Conservation (phyloP, 768 basidiomycete genomes). For the Leccinellum rugosiceps region DNA sequence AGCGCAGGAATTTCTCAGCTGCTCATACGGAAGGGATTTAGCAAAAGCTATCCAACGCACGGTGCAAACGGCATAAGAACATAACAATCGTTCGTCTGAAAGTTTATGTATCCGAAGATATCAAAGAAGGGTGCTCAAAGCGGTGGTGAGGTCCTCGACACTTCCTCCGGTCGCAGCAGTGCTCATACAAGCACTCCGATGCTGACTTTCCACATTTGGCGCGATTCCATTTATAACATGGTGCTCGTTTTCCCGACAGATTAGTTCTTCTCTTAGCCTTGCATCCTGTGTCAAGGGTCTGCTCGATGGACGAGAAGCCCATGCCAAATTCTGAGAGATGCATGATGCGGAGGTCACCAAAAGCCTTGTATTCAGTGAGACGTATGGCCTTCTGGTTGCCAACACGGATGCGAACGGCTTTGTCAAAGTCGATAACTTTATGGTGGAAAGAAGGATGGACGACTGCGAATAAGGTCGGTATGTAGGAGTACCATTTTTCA, state of each 20-base stretch:
- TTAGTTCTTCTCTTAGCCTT: too few relatives aligned
- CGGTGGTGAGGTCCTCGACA: not conserved
- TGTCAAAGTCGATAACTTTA: not conserved
- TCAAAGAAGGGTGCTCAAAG: too few relatives aligned
- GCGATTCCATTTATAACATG: not conserved
- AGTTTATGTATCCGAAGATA: too few relatives aligned
- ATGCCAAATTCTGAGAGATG: not conserved
- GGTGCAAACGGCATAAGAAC: too few relatives aligned
- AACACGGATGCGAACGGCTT: not conserved
- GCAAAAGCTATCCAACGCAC: too few relatives aligned
- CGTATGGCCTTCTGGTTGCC: not conserved
- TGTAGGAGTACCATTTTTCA: not conserved
- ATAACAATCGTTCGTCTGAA: too few relatives aligned
- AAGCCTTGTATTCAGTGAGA: not conserved
- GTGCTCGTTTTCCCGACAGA: not conserved
- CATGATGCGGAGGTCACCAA: not conserved
- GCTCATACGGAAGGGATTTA: too few relatives aligned
- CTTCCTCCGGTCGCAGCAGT: not conserved
- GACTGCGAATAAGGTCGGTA: not conserved
- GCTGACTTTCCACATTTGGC: not conserved
- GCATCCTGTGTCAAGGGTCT: too few relatives aligned
- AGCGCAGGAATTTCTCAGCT: too few relatives aligned
- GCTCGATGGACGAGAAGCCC: not conserved
- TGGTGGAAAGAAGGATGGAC: not conserved
- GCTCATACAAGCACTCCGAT: not conserved